Evolutionary conservation across 2,329 filamentous ascomycete species (phyloP), one percentile per base, ranked within the genome.

Genomic region (Claviceps sp.): DNA sequence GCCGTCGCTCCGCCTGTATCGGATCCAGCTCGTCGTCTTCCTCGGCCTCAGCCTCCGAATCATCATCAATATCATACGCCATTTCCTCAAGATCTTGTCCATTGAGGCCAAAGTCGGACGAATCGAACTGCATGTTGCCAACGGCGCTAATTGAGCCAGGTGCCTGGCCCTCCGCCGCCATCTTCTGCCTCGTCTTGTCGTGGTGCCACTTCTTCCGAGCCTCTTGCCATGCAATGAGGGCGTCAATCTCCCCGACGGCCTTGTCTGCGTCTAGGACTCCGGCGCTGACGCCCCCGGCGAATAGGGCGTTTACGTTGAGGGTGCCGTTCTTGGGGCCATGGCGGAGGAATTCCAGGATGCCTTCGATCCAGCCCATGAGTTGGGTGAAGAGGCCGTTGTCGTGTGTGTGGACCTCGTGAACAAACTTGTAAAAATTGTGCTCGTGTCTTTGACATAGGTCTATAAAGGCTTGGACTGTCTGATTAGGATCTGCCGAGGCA

Each of bases 381-480:
- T 94, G 87, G 38, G 89, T 90, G 61, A 98, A 98, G 1, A 98
- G 79, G 0, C 93, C 93, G 57, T 98, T 95, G 65, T 98, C 93
- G 62, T 98, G 91, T 6, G 87, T 83, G 64, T 98, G 93, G 1
- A 98, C 91, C 69, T 98, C 93, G 66, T 98, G 93, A 3, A 98
- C 86, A 66, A 98, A 98, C 67, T 95, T 97, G 77, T 97, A 98
- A 65, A 98, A 91, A 69, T 95, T 95, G 65, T 94, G 82, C 68
- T 98, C 89, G 66, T 98, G 93, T 44, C 93, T 82, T 58, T 88
- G 85, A 67, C 93, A 98, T 22, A 98, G 78, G 63, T 98, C 93
- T 62, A 98, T 98, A 63, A 98, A 98, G 16, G 89, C 85, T 66
- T 98, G 93, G 1, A 98, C 93, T 0, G 93, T 98, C 72, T 96